Conservation (phyloP, 2,329 filamentous ascomycete genomes). For the Fusarium miscanthi region DNA sequence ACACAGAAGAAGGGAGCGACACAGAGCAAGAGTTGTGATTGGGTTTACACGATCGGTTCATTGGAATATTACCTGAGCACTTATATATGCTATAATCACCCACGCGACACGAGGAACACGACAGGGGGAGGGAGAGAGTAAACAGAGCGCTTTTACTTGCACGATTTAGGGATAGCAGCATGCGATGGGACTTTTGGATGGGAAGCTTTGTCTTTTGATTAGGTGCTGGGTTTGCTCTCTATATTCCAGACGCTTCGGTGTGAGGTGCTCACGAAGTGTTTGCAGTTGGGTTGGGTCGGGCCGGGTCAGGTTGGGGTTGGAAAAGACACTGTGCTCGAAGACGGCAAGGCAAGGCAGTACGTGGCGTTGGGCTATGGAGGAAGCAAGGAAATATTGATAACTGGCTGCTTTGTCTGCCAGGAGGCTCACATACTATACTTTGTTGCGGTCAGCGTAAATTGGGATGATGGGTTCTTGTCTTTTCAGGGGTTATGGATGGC, state of each 20-base stretch:
- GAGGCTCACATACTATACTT: conserved; percentile 11
- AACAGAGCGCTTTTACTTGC: conserved; percentile 24
- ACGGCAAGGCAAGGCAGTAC: conserved; percentile 12
- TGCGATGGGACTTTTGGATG: conserved; percentile 7
- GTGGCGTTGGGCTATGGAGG: conserved; percentile 43
- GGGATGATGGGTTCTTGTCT: conserved; percentile 19
- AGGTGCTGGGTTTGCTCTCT: conserved; percentile 23
- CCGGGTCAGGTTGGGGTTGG: conserved; percentile 25
- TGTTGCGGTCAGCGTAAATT: conserved; percentile 19
- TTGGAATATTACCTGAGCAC: conserved; percentile 1
- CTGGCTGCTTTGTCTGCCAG: conserved; percentile 7
- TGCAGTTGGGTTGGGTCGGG: conserved; percentile 11
- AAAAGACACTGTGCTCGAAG: conserved; percentile 30
- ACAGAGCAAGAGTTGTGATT: conserved; percentile 45
- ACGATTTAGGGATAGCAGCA: conserved; percentile 3
- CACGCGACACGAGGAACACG: conserved; percentile 31
- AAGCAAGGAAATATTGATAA: conserved; percentile 24
- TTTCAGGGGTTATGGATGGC: conserved; percentile 19
- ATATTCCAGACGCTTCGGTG: conserved; percentile 7
- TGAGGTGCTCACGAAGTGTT: conserved; percentile 17
- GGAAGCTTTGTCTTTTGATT: conserved; percentile 25
- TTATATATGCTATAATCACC: conserved; percentile 39
- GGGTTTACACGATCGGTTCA: conserved; percentile 3
- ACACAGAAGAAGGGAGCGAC: conserved; percentile 43
- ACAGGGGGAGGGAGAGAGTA: conserved; percentile 9